phyloP scores from a whole-genome alignment of 768 basidiomycete genomes.

The Tylopilus sp. region DNA sequence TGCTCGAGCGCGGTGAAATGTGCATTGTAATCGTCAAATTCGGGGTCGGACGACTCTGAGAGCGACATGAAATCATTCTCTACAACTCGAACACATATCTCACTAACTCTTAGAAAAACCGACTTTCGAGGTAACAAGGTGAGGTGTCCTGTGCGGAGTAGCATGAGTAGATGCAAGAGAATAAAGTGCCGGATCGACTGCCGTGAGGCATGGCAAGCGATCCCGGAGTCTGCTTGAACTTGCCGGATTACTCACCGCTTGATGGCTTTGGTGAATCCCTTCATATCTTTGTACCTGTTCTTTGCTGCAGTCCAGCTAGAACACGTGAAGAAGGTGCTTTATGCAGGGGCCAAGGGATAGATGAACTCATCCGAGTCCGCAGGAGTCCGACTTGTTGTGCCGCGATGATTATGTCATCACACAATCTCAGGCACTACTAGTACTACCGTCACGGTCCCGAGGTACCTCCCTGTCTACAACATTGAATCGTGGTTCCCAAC shows the following conservation, averaged over 20 bases:
- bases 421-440: no score
- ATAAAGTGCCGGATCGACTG: conserved; percentile 4
- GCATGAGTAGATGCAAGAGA: conserved; percentile 8
- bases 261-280: conserved; percentile 77
- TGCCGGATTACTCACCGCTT: conserved; percentile 50
- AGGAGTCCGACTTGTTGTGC: not conserved
- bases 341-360: no score
- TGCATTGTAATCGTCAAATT: conserved; percentile 84
- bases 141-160: conserved; percentile 67
- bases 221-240: not conserved
- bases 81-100: not conserved
- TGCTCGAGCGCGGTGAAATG: conserved; percentile 76
- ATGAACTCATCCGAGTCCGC: no score
- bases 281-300: conserved; percentile 49
- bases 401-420: conserved; percentile 22
- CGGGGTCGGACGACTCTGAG: conserved; percentile 76
- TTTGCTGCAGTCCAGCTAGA: not conserved
- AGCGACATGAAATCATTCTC: conserved; percentile 3
- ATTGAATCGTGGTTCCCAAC: no score
- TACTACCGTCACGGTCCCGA: no score
- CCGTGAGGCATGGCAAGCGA: not conserved
- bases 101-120: conserved; percentile 90
- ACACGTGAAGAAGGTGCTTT: not conserved
- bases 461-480: no score
- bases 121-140: conserved; percentile 80